phyloP scores from a whole-genome alignment of 768 basidiomycete genomes.

The Russula dissimulans region DNA sequence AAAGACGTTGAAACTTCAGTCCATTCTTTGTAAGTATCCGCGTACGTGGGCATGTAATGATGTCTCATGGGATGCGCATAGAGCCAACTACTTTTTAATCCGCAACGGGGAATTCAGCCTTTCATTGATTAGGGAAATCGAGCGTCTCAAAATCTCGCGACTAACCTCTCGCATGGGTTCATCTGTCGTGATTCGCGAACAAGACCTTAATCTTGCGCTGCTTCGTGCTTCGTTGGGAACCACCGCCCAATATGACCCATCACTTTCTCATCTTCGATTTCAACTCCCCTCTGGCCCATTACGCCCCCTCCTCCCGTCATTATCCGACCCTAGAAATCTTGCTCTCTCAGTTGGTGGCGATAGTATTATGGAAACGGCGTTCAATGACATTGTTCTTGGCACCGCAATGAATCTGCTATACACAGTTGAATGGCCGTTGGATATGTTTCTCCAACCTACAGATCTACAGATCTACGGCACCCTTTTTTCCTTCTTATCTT shows the following conservation, averaged over 20 bases:
- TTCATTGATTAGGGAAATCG: conserved; percentile 78
- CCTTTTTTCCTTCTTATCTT: conserved; percentile 75
- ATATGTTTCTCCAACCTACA: conserved; percentile 73
- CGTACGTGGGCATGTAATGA: neutral
- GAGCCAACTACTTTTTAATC: conserved; percentile 80
- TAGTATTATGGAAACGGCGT: conserved; percentile 37
- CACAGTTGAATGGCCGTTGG: conserved; percentile 75
- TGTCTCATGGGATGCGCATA: conserved; percentile 26
- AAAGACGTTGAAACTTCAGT: conserved; percentile 79
- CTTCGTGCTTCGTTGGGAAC: conserved; percentile 85
- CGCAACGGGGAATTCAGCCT: conserved; percentile 84
- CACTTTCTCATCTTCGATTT: conserved; percentile 63
- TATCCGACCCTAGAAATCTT: conserved; percentile 33
- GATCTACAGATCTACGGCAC: conserved; percentile 68
- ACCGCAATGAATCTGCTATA: conserved; percentile 66
- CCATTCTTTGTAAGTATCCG: conserved; percentile 60
- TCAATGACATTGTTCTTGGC: conserved; percentile 72
- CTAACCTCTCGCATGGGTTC: conserved; percentile 56
- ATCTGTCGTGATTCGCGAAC: conserved; percentile 76
- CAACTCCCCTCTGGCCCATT: conserved; percentile 73
- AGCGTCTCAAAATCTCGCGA: conserved; percentile 72
- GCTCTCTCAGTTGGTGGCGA: conserved; percentile 35
- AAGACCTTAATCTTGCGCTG: conserved; percentile 80
- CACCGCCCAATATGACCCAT: conserved; percentile 77
- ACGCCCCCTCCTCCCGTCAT: conserved; percentile 72